Conservation (phyloP, 306 rosid genomes). For the Cercis canadensis region DNA sequence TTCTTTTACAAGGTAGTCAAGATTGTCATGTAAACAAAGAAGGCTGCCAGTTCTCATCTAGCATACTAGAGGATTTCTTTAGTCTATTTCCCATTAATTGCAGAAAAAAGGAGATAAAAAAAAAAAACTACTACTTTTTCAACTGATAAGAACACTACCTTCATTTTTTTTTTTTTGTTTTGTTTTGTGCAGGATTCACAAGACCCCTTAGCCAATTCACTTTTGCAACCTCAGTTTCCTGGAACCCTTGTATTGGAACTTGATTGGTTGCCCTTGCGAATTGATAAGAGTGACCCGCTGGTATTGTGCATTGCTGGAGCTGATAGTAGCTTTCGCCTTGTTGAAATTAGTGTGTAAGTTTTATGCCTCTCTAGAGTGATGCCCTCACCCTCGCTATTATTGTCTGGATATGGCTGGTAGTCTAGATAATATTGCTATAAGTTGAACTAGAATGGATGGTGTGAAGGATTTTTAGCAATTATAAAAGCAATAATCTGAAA, state of each 20-base stretch:
- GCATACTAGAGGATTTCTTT: not conserved
- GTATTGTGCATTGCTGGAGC: conserved; percentile 98
- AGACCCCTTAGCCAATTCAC: conserved; percentile 93
- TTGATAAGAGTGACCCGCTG: conserved; percentile 79
- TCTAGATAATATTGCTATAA: conserved; percentile 19
- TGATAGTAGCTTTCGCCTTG: conserved; percentile 94
- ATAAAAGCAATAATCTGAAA: conserved; percentile 15
- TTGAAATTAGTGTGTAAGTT: conserved; percentile 76
- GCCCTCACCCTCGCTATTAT: conserved; percentile 17
- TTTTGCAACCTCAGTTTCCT: conserved; percentile 90
- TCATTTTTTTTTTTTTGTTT: not conserved
- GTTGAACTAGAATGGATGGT: conserved; percentile 6
- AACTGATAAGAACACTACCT: not conserved
- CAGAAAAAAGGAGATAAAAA: not conserved
- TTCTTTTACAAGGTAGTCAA: not conserved
- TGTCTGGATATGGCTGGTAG: conserved; percentile 22
- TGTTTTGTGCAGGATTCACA: conserved; percentile 85
- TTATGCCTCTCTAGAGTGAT: conserved; percentile 35
- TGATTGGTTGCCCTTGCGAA: conserved; percentile 97
- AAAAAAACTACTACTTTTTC: not conserved
- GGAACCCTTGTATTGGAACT: conserved; percentile 94
- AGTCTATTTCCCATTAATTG: conserved; percentile 4
- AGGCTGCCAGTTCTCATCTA: conserved; percentile 28
- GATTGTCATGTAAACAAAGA: conserved; percentile 33
- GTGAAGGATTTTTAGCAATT: conserved; percentile 23